Percentiles rank a stretch among this genome's conserved stretches.
Conservation (phyloP, 768 basidiomycete genomes). For the Mycena pura region DNA sequence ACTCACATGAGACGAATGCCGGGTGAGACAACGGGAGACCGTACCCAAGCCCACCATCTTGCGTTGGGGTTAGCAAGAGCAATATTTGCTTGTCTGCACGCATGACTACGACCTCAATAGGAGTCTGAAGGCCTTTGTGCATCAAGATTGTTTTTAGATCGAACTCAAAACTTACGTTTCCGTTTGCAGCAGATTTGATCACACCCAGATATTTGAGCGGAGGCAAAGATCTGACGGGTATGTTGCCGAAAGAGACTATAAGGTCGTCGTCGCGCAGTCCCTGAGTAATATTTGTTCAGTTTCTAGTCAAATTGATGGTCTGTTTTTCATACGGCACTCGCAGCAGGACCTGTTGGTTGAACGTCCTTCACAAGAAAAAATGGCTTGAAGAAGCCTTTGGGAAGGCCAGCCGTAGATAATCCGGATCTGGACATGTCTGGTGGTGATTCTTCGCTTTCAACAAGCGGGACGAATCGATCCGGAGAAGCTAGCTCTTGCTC, state of each 20-base stretch:
- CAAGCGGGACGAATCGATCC: not conserved
- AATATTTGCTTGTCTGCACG: constrained; percentile 13
- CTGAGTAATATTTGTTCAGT: not conserved
- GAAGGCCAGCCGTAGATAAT: constrained; percentile 19
- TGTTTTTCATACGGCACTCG: constrained; percentile 15
- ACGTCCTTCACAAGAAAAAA: constrained; percentile 22
- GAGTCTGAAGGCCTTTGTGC: not conserved
- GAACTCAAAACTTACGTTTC: constrained; percentile 9
- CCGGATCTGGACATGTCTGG: not conserved
- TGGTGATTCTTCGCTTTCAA: not conserved
- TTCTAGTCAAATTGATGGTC: not conserved
- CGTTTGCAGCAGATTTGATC: constrained; percentile 11
- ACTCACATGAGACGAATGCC: not conserved
- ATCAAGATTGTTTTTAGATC: not conserved
- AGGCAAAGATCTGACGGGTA: constrained; percentile 14
- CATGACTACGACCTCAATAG: constrained; percentile 23
- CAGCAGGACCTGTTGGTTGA: constrained; percentile 19
- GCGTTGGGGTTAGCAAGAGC: constrained; percentile 13
- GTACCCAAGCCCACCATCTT: constrained; percentile 19
- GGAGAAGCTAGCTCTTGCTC: constrained; percentile 39
- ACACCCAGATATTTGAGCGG: constrained; percentile 22
- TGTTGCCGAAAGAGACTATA: constrained; percentile 23
- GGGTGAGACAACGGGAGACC: not conserved
- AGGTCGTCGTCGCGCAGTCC: constrained; percentile 26
- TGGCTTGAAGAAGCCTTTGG: constrained; percentile 26